Evolutionary conservation across 306 rosid genomes (phyloP).

Genomic region (Cucurbita ficifolia): DNA sequence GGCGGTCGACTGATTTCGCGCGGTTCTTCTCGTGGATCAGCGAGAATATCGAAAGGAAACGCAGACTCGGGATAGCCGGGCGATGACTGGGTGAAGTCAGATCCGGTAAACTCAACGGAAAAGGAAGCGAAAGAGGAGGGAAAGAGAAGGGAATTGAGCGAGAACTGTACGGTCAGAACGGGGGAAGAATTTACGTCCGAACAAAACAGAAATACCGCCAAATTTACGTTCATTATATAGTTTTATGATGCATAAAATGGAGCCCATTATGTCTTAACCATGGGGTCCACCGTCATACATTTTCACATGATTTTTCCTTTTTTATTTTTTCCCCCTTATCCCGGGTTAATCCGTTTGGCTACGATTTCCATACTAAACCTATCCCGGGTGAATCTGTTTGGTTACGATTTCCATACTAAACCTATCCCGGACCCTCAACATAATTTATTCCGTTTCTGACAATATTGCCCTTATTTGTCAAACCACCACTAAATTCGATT

Average conservation of each 20-base stretch:
- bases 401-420: not conserved
- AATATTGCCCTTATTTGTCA: not conserved
- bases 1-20: not conserved
- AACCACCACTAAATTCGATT: not conserved
- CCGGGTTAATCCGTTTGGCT: not conserved
- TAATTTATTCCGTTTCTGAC: not conserved
- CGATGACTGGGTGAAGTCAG: not conserved
- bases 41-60: not conserved
- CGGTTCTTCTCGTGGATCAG: not conserved
- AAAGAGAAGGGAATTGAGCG: not conserved
- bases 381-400: not conserved
- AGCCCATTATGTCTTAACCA: not conserved
- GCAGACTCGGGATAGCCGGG: not conserved
- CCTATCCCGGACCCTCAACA: not conserved
- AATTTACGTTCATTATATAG: not conserved
- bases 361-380: not conserved
- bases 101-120: not conserved
- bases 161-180: not conserved
- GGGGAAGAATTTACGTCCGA: not conserved
- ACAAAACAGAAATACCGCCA: constrained; percentile 7
- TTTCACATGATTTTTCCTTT: not conserved
- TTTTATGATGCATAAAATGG: not conserved
- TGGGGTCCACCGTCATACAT: not conserved
- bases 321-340: too few species aligned
- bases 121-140: not conserved